These are phyloP conservation scores for Crithidia brevicula DNA, from an alignment of 208 protist species.

Conservation along the genomic window DNA sequence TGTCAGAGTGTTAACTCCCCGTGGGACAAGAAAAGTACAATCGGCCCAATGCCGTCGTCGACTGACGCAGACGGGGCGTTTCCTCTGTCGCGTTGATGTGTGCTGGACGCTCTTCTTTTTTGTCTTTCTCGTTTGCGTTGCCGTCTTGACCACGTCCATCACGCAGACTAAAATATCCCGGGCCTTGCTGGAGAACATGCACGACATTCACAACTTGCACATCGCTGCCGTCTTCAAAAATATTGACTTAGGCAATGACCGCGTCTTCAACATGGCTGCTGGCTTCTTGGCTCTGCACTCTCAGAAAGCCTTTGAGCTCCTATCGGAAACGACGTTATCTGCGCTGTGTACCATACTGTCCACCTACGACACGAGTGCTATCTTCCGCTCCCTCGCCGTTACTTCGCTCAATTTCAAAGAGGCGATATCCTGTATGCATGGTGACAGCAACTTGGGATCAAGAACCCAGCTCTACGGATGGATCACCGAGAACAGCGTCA, in stretches of 20 bases:
- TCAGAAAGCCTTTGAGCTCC: background rate
- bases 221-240: constrained; percentile 3
- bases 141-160: background rate
- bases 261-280: constrained; percentile 4
- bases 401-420: constrained; percentile 1
- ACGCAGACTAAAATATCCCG: background rate
- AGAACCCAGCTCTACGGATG: constrained; percentile 13
- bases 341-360: constrained; percentile 8
- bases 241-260: background rate
- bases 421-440: constrained; percentile 21
- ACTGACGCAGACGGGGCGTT: no score
- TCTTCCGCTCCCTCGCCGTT: constrained; percentile 1
- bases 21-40: no score
- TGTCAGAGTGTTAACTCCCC: no score
- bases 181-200: background rate
- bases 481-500: constrained; percentile 13
- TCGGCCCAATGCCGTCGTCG: background rate
- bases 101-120: constrained; percentile 15
- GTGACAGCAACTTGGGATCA: background rate
- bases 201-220: constrained; percentile 9
- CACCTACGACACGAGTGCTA: background rate
- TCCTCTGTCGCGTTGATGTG: constrained; percentile 11
- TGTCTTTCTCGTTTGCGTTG: constrained; percentile 6
- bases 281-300: background rate
- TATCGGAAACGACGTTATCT: constrained; percentile 1